Evolutionary conservation across 305 asterid species (phyloP), one percentile per base, ranked within the genome.

Genomic region (Solanum hybrid): DNA sequence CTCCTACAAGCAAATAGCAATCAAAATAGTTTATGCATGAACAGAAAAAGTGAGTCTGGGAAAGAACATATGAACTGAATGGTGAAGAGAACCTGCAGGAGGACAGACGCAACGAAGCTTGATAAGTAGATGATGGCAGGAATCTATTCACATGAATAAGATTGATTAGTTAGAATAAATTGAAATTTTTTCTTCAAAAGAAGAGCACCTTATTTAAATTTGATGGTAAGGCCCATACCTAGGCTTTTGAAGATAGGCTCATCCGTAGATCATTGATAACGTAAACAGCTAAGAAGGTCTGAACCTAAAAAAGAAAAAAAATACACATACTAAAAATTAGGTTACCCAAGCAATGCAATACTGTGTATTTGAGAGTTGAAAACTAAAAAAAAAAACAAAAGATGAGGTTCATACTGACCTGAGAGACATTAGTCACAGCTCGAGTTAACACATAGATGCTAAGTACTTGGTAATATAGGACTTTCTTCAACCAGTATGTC

Each of bases 211-310:
- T 78, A 20, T 33, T 78, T 17, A 2, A 77, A 7, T 77, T 32
- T 32, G 39, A 77, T 31, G 39, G 82, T 2, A 15, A 77, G 82
- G 82, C 39, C 15, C 15, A 36, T 93, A 96, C 98, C 98, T 93
- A 89, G 79, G 99, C 98, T 93, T 96, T 96, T 29, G 98, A 94
- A 39, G 96, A 93, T 91, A 93, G 95, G 34, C 93, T 77, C 99
- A 97, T 97, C 87, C 92, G 94, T 91, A 97, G 93, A 92, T 97
- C 99, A 92, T 95, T 94, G 92, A 95, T 92, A 68, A 95, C 96
- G 38, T 94, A 97, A 92, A 97, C 95, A 20, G 98, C 98, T 90
- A 97, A 97, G 91, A 95, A 94, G 41, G 98, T 93, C 97, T 96
- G 94, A 86, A 34, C 61, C 89, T 80, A 78, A 73, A 70, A 57